Evolutionary conservation across 208 protist genomes (phyloP).

Genomic region (Trypanosoma cruzi): DNA sequence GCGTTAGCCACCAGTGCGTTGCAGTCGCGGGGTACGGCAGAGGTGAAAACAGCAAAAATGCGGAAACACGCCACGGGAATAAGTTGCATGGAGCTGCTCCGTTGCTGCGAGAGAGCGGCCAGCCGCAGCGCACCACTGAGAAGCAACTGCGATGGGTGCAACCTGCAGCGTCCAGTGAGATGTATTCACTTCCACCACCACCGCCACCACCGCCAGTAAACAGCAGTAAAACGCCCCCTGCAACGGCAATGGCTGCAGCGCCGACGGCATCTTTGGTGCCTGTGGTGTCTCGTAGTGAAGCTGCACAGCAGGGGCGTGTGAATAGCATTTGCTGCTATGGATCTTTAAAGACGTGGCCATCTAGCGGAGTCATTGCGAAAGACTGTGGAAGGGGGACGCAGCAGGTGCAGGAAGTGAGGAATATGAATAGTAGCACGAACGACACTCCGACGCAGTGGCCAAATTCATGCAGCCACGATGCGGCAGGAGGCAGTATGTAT

Average conservation of each 20-base stretch:
- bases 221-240: no score
- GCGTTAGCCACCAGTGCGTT: no score
- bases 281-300: not conserved
- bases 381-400: not conserved
- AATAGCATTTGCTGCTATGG: not conserved
- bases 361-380: not conserved
- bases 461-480: not conserved
- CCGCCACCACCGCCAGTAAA: not conserved
- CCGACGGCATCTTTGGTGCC: no score
- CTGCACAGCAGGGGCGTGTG: not conserved
- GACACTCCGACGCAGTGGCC: not conserved
- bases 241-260: no score
- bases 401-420: not conserved
- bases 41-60: not conserved
- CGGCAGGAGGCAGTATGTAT: not conserved
- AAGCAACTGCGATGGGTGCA: not conserved
- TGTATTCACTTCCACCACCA: not conserved
- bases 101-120: not conserved
- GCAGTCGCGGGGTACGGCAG: no score
- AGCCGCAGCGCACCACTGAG: no score
- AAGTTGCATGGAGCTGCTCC: not conserved
- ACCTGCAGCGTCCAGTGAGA: not conserved
- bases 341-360: not conserved
- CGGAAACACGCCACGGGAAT: not conserved
- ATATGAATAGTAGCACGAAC: not conserved